Evolutionary conservation across 1,284 basidiomycete genomes (phyloP).

Genomic region (Amylostereum areolatum): DNA sequence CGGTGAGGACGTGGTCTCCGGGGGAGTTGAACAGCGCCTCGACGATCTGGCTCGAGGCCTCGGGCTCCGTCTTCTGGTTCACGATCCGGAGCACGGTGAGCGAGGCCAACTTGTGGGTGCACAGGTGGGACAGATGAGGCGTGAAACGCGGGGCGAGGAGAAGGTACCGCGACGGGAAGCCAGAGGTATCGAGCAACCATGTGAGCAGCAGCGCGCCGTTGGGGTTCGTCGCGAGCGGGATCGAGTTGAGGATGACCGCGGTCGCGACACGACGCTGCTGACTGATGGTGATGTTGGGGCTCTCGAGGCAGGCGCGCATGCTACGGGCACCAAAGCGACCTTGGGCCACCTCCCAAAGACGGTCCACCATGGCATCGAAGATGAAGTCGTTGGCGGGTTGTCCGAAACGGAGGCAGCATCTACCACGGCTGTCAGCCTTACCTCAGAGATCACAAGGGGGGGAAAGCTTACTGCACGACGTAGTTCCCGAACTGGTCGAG

Average conservation of each 20-base stretch:
- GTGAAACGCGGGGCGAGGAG: constrained; percentile 92
- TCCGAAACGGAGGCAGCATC: constrained; percentile 89
- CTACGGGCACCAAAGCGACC: constrained; percentile 96
- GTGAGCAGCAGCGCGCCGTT: constrained; percentile 95
- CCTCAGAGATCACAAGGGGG: neutral
- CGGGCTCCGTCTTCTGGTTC: constrained; percentile 86
- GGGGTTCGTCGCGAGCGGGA: constrained; percentile 94
- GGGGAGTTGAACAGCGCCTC: constrained; percentile 83
- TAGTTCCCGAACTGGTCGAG: constrained; percentile 98
- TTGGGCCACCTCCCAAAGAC: constrained; percentile 97
- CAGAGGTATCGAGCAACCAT: constrained; percentile 94
- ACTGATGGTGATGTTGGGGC: constrained; percentile 75
- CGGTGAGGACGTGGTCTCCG: constrained; percentile 84
- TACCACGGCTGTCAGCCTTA: constrained; percentile 21
- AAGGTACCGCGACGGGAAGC: constrained; percentile 88
- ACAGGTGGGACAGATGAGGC: constrained; percentile 92
- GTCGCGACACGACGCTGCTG: constrained; percentile 95
- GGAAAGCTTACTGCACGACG: constrained; percentile 77
- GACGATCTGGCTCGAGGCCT: constrained; percentile 77
- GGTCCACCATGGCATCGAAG: constrained; percentile 96
- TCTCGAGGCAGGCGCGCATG: constrained; percentile 96
- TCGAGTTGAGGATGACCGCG: constrained; percentile 93
- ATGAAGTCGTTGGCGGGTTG: constrained; percentile 90
- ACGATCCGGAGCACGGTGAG: constrained; percentile 90
- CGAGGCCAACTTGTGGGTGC: constrained; percentile 96